Evolutionary conservation across 1,284 basidiomycete genomes (phyloP), one percentile per base, ranked within the genome.

Genomic region (Fomitopsis pinicola): DNA sequence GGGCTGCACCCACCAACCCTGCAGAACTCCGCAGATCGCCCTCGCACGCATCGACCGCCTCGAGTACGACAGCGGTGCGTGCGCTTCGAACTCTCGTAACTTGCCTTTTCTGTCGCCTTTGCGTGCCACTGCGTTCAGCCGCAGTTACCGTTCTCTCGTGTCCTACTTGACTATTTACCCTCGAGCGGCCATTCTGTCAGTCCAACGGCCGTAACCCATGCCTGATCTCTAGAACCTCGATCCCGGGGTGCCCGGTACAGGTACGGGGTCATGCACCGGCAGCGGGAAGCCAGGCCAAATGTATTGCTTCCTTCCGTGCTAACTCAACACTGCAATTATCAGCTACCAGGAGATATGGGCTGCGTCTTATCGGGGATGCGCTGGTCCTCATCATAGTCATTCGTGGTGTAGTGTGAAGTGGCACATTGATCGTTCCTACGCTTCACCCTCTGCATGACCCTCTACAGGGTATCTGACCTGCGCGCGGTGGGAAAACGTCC

Each of bases 291-390:
- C 52, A 38, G 40, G 52, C 36, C 52, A 38, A 36, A 36, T 54
- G 52, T 36, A 54, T 54, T 54, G 52, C 33, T 22, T 17, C 52
- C 30, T 38, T 28, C 52, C 35, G 52, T 40, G 22, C 52, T 54
- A 54, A 40, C 52, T 54, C 8, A 40, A 54, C 33, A 22, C 19
- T 26, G 52, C 35, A 54, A 54, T 54, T 38, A 54, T 54, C 52
- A 54, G 52, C 52, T 54, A 54, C 52, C 52, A 54, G 52, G 52
- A 54, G 52, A 54, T 54, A 54, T 54, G 52, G 52, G 22, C 35
- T 17, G 36, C 52, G 36, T 54, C 52, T 54, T 54, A 54, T 54
- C 52, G 52, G 52, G 50, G 22, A 36, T 54, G 22, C 19, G 52
- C 52, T 54, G 52, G 52, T 35, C 36, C 52, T 54, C 52, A 54